These are phyloP conservation scores for Trichophyton equinum DNA, from an alignment of 2,329 filamentous ascomycete species.

Conservation along the genomic window DNA sequence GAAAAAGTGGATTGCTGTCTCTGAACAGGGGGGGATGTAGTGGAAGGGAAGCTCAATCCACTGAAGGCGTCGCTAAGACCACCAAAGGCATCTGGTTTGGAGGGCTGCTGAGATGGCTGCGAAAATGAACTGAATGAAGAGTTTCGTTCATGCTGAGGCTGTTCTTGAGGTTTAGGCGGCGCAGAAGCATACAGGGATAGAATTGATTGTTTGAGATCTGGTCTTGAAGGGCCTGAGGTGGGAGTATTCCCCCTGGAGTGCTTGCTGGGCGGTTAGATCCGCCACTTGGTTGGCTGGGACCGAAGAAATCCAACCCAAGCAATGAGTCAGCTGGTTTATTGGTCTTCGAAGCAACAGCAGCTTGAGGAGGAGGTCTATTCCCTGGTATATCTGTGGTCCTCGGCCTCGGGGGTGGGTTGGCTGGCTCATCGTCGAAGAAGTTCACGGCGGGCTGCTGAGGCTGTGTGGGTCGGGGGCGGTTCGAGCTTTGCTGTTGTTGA, in stretches of 20 bases:
- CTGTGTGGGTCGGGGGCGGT: conserved; percentile 22
- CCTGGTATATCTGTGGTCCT: conserved; percentile 50
- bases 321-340: conserved; percentile 74
- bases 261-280: conserved; percentile 55
- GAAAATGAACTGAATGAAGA: conserved; percentile 59
- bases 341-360: conserved; percentile 43
- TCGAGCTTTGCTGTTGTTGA: conserved; percentile 37
- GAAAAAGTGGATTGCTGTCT: conserved; percentile 14
- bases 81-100: conserved; percentile 40
- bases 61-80: conserved; percentile 74
- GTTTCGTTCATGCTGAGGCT: conserved; percentile 45
- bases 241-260: conserved; percentile 51
- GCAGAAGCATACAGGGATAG: conserved; percentile 82
- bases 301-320: conserved; percentile 85
- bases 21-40: conserved; percentile 28
- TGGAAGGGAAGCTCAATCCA: conserved; percentile 48
- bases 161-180: conserved; percentile 59
- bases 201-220: conserved; percentile 94
- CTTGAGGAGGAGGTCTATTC: conserved; percentile 25
- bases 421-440: conserved; percentile 60
- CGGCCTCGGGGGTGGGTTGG: conserved; percentile 53
- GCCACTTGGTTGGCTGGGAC: conserved; percentile 45
- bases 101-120: conserved; percentile 34
- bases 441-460: conserved; percentile 46
- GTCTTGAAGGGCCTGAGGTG: conserved; percentile 53